Percentiles rank a stretch among this genome's conserved stretches.
These are phyloP conservation scores for Phoma herbarum DNA, from an alignment of 2,329 filamentous ascomycete genomes.

Conservation along the genomic window DNA sequence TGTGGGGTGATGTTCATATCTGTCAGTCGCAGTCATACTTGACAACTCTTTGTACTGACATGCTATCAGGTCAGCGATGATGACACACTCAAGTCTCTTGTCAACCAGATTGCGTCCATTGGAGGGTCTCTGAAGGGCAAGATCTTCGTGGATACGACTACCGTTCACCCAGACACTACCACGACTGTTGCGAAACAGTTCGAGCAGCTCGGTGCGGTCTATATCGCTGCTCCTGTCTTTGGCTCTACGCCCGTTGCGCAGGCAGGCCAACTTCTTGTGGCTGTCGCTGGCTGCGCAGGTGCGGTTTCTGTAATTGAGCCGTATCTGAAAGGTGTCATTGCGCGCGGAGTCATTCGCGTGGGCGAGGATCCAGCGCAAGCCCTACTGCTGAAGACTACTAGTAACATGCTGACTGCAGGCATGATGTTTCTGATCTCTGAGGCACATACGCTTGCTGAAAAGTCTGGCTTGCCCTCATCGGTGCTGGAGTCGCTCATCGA, in stretches of 20 bases:
- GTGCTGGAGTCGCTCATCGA: conserved; percentile 56
- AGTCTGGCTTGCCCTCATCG: conserved; percentile 53
- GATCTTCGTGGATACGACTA: conserved; percentile 60
- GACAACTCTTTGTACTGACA: background rate
- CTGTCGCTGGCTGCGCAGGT: conserved; percentile 54
- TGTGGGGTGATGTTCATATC: conserved; percentile 45
- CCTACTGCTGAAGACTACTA: conserved; percentile 59
- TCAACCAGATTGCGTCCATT: conserved; percentile 31
- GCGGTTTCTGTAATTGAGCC: conserved; percentile 52
- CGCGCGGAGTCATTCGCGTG: conserved; percentile 54
- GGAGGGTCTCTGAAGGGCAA: conserved; percentile 48
- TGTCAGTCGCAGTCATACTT: conserved; percentile 31
- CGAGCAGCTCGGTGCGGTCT: conserved; percentile 38
- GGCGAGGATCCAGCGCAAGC: conserved; percentile 57
- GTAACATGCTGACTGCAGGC: conserved; percentile 60
- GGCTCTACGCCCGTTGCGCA: conserved; percentile 61
- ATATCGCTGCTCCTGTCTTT: conserved; percentile 60
- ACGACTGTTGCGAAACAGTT: conserved; percentile 42
- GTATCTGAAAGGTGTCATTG: conserved; percentile 54
- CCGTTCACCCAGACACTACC: conserved; percentile 59
- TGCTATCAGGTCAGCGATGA: conserved; percentile 53
- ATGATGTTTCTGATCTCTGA: conserved; percentile 61
- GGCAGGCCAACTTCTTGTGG: conserved; percentile 58
- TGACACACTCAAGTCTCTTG: conserved; percentile 48
- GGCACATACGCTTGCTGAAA: conserved; percentile 60